Base-by-base conservation (phyloP, 2,329 filamentous ascomycete species). In the Sphaerulina populicola region DNA sequence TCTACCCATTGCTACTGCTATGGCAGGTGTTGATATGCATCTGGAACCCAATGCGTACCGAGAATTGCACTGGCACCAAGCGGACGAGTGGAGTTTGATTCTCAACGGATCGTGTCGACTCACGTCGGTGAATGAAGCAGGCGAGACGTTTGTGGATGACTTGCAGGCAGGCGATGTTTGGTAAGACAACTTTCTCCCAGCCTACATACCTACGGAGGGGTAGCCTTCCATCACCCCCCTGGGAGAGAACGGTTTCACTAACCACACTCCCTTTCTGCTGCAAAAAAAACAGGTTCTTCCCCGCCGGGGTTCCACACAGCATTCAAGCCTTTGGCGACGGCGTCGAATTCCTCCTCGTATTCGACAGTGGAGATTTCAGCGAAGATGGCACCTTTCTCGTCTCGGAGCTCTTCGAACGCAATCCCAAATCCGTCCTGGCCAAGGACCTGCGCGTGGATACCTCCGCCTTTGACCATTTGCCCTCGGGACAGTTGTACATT, bases 321-420 rank as follows among this genome's bases (percentile, higher is more conserved):
- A 66, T 66, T 21, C 64, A 66, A 51, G 60, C 60, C 0, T 72
- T 80, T 10, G 75, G 75, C 3, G 68, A 74, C 30, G 79, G 79
- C 1, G 70, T 67, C 37, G 79, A 82, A 61, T 82, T 81, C 61
- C 69, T 82, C 1, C 70, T 82, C 2, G 74, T 83, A 44, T 83
- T 83, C 57, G 75, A 83, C 64, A 68, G 76, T 49, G 80, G 79
- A 3, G 63, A 65, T 4, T 82, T 82, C 66, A 76, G 80, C 46
- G 80, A 82, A 64, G 77, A 81, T 49, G 72, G 71, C 41, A 82
- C 80, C 0, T 81, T 80, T 67, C 71, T 83, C 3, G 71, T 79
- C 12, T 74, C 74, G 7, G 59, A 61, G 14, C 55, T 61, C n/a
- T 61, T 61, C 51, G 48, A 58, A 40, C 35, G 62, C 62, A 47